phyloP scores from a whole-genome alignment of 495 filamentous ascomycete genomes.

The Aspergillus sparsus region DNA sequence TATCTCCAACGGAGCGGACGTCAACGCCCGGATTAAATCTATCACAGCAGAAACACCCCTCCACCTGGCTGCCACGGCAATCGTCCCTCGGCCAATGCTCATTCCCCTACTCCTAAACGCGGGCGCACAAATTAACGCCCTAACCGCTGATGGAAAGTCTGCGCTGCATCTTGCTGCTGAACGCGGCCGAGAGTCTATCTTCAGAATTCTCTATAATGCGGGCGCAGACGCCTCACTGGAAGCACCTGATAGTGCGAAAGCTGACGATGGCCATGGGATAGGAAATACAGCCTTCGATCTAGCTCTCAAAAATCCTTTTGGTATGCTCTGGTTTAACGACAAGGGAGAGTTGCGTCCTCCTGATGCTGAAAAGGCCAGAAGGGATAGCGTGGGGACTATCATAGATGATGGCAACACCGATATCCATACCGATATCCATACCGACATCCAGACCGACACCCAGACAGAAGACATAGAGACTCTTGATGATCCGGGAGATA shows the following conservation, averaged over 20 bases:
- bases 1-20: slow-evolving; percentile 26
- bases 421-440: not conserved
- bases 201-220: slow-evolving; percentile 30
- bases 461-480: no score
- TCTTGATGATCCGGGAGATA: no score
- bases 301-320: slow-evolving; percentile 28
- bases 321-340: slow-evolving; percentile 28
- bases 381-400: slow-evolving; percentile 26
- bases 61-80: slow-evolving; percentile 29
- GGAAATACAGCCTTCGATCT: slow-evolving; percentile 31
- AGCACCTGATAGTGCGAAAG: slow-evolving; percentile 20
- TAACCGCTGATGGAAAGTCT: slow-evolving; percentile 34
- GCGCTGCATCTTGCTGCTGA: slow-evolving; percentile 43
- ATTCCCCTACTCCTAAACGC: slow-evolving; percentile 34
- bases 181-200: slow-evolving; percentile 32
- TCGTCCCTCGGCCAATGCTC: slow-evolving; percentile 21
- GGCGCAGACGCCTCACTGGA: slow-evolving; percentile 33
- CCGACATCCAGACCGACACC: no score
- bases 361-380: slow-evolving; percentile 7
- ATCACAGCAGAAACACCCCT: slow-evolving; percentile 30
- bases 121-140: slow-evolving; percentile 35
- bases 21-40: slow-evolving; percentile 24
- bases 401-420: slow-evolving; percentile 26
- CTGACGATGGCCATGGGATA: slow-evolving; percentile 16
- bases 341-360: slow-evolving; percentile 23